Conservation (phyloP, 192 early-diverging fungal species). For the Umbelopsis ramanniana region DNA sequence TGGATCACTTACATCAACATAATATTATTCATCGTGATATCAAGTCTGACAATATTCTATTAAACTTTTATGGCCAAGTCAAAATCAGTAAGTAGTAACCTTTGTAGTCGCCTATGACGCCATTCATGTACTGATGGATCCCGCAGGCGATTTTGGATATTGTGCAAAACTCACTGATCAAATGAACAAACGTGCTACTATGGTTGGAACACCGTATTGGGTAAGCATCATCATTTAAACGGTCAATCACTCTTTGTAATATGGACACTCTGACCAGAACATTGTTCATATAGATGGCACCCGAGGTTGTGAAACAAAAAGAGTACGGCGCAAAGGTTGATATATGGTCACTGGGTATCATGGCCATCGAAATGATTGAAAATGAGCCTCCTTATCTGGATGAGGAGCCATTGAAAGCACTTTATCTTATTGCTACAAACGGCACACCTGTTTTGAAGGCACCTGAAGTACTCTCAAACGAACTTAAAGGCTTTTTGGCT, state of each 20-base stretch:
- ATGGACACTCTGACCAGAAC: conserved; percentile 53
- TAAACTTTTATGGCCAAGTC: conserved; percentile 69
- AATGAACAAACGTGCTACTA: conserved; percentile 76
- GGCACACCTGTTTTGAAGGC: conserved; percentile 88
- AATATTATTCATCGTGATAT: conserved; percentile 89
- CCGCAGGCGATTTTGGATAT: conserved; percentile 83
- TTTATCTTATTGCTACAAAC: conserved; percentile 95
- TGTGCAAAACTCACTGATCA: conserved; percentile 80
- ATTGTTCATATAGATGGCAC: conserved; percentile 71
- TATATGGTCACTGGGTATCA: conserved; percentile 96
- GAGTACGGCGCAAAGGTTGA: conserved; percentile 95
- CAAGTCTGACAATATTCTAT: conserved; percentile 84
- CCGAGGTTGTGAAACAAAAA: conserved; percentile 93
- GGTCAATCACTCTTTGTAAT: no score
- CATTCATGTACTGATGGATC: not conserved
- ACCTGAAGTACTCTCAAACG: conserved; percentile 55
- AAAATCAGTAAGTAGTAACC: conserved; percentile 62
- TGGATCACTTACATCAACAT: conserved; percentile 76
- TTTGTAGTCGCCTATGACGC: not conserved
- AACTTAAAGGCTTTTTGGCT: conserved; percentile 63
- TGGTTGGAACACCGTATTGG: conserved; percentile 94
- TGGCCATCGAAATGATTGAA: conserved; percentile 98
- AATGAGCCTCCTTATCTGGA: conserved; percentile 96
- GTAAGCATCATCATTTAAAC: conserved; percentile 18
- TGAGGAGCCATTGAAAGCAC: conserved; percentile 89